These are phyloP conservation scores for Kwoniella europaea DNA, from an alignment of 768 basidiomycete genomes.

Conservation along the genomic window DNA sequence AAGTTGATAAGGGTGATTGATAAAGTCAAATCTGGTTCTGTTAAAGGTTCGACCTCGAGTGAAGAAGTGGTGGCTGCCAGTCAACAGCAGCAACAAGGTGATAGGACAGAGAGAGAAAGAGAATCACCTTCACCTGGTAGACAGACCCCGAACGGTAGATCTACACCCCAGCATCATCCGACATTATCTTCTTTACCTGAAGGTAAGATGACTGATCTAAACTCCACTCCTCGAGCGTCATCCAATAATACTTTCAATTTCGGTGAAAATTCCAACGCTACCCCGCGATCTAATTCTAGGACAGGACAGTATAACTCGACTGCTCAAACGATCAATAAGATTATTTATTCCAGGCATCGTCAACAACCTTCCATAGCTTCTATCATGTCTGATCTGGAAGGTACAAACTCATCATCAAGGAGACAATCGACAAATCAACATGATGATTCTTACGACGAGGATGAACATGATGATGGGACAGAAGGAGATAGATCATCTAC, in stretches of 20 bases:
- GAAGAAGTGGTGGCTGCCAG: slow-evolving; percentile 12
- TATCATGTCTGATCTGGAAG: slow-evolving; percentile 65
- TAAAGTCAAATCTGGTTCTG: slow-evolving; percentile 53
- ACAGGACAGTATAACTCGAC: slow-evolving; percentile 31
- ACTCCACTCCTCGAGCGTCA: slow-evolving; percentile 23
- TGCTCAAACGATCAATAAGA: slow-evolving; percentile 42
- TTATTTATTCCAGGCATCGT: slow-evolving; percentile 45
- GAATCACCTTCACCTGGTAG: slow-evolving; percentile 5
- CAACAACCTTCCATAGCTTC: slow-evolving; percentile 73
- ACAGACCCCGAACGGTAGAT: slow-evolving; percentile 17
- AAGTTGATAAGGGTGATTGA: slow-evolving; percentile 59
- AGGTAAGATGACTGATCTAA: slow-evolving; percentile 19
- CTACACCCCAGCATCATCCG: slow-evolving; percentile 29
- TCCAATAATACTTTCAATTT: slow-evolving; percentile 7
- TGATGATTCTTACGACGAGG: slow-evolving; percentile 30
- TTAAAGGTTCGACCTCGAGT: slow-evolving; percentile 11
- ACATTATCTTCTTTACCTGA: slow-evolving; percentile 31
- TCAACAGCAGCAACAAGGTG: slow-evolving; percentile 7
- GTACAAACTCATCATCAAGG: neutral
- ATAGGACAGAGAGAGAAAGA: neutral
- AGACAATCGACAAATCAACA: neutral
- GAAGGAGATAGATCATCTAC: slow-evolving; percentile 34
- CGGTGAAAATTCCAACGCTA: neutral
- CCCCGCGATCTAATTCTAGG: slow-evolving; percentile 11
- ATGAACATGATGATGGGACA: slow-evolving; percentile 4